Evolutionary conservation across 768 basidiomycete genomes (phyloP).

Genomic region (Royoungia palumana): DNA sequence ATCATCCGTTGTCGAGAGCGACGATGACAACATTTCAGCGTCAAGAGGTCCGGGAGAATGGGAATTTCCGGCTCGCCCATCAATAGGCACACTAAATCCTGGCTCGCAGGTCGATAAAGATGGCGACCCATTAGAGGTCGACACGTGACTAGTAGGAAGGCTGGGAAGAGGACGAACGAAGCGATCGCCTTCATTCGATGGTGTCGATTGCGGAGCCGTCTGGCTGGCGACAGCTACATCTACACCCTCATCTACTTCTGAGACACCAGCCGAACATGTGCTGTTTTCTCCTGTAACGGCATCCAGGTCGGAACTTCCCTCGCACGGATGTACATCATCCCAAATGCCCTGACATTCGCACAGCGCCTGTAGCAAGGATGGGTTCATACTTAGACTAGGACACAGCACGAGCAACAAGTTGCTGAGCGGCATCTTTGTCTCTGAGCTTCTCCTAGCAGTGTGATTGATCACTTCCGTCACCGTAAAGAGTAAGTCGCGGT

Average conservation of each 20-base stretch:
- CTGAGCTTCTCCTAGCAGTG: slow-evolving; percentile 61
- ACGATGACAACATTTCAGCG: slow-evolving; percentile 22
- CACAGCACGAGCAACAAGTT: slow-evolving; percentile 87
- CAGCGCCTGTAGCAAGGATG: slow-evolving; percentile 64
- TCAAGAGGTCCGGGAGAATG: slow-evolving; percentile 9
- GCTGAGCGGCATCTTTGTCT: slow-evolving; percentile 91
- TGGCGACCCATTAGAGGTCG: neutral
- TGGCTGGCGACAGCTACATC: neutral
- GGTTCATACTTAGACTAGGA: slow-evolving; percentile 79
- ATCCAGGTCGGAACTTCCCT: slow-evolving; percentile 8
- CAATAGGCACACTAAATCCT: neutral
- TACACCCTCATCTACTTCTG: neutral
- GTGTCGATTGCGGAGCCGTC: slow-evolving; percentile 1
- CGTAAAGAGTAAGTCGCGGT: slow-evolving; percentile 80
- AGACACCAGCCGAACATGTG: neutral
- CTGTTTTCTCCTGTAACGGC: neutral
- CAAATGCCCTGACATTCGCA: slow-evolving; percentile 73
- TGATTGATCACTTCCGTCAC: slow-evolving; percentile 76
- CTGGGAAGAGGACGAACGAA: slow-evolving; percentile 24
- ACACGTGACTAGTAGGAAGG: slow-evolving; percentile 17
- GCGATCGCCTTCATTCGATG: slow-evolving; percentile 14
- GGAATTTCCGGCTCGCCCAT: neutral
- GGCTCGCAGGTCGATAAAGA: slow-evolving; percentile 6
- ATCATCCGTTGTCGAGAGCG: slow-evolving; percentile 28
- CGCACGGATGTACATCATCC: slow-evolving; percentile 32